phyloP scores from a whole-genome alignment of 1,284 basidiomycete species.

The Xerocomus amazonicus region DNA sequence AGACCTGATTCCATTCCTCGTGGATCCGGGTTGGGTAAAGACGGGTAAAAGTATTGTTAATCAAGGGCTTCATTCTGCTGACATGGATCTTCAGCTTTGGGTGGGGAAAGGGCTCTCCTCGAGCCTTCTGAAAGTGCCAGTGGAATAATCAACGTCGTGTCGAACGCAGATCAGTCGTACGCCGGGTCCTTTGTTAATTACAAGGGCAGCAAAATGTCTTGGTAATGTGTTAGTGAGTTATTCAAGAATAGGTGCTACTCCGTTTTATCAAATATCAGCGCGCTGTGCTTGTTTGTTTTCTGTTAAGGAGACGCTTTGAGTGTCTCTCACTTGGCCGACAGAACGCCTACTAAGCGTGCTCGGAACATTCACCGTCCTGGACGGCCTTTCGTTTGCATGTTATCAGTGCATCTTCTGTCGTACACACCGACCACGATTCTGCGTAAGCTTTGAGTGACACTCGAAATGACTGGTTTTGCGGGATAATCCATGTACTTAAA shows the following conservation, averaged over 20 bases:
- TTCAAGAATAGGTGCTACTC: background rate
- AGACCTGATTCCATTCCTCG: slow-evolving; percentile 12
- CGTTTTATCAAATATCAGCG: background rate
- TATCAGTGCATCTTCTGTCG: no score
- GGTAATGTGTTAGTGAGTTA: slow-evolving; percentile 4
- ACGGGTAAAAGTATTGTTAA: slow-evolving; percentile 7
- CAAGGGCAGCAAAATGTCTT: slow-evolving; percentile 12
- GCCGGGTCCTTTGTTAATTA: slow-evolving; percentile 12
- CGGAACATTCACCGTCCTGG: no score
- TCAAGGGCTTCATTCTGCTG: background rate
- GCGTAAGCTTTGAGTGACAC: no score
- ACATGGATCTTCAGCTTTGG: slow-evolving; percentile 9
- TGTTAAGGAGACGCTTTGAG: no score
- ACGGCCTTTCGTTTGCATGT: no score
- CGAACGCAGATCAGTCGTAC: slow-evolving; percentile 7
- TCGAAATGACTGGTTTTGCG: no score
- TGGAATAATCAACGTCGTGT: slow-evolving; percentile 13
- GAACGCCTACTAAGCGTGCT: no score
- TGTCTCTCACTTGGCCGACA: no score
- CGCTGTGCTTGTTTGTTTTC: background rate
- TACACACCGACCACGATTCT: no score
- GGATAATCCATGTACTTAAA: no score
- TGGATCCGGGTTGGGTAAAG: slow-evolving; percentile 19
- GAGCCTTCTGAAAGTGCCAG: slow-evolving; percentile 14
- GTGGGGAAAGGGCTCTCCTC: slow-evolving; percentile 5